Evolutionary conservation across 2,329 filamentous ascomycete species (phyloP).

Genomic region (Fusarium buxicola): DNA sequence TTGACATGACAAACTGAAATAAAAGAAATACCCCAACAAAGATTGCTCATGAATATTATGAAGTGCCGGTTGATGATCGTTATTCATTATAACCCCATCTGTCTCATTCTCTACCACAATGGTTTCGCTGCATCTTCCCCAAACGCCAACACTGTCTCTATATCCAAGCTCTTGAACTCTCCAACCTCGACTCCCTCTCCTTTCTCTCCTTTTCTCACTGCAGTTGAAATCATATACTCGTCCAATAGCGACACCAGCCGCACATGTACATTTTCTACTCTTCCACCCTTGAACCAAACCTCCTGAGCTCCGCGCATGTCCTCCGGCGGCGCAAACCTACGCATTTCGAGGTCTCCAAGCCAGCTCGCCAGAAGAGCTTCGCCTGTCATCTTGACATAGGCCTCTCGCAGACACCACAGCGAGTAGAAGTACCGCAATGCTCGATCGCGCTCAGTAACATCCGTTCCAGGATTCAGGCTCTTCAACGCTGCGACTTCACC

Average conservation of each 20-base stretch:
- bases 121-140: slow-evolving; percentile 50
- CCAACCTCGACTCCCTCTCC: slow-evolving; percentile 55
- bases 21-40: background rate
- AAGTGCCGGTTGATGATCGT: background rate
- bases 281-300: slow-evolving; percentile 48
- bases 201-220: slow-evolving; percentile 57
- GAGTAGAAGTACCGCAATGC: slow-evolving; percentile 80
- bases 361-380: slow-evolving; percentile 80
- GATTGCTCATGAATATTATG: background rate
- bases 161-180: slow-evolving; percentile 55
- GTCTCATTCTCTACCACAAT: background rate
- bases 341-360: slow-evolving; percentile 78
- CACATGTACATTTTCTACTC: slow-evolving; percentile 51
- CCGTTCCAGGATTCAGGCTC: slow-evolving; percentile 46
- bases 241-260: slow-evolving; percentile 56
- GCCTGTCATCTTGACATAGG: slow-evolving; percentile 85
- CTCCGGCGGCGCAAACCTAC: slow-evolving; percentile 68
- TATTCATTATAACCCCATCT: slow-evolving; percentile 7
- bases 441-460: slow-evolving; percentile 55
- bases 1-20: slow-evolving; percentile 23
- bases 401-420: slow-evolving; percentile 83
- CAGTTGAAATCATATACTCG: slow-evolving; percentile 67
- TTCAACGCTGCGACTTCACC: slow-evolving; percentile 73
- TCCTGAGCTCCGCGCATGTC: slow-evolving; percentile 42
- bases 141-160: slow-evolving; percentile 60